phyloP scores from a whole-genome alignment of 768 basidiomycete species.

The Suillus hirtellus region DNA sequence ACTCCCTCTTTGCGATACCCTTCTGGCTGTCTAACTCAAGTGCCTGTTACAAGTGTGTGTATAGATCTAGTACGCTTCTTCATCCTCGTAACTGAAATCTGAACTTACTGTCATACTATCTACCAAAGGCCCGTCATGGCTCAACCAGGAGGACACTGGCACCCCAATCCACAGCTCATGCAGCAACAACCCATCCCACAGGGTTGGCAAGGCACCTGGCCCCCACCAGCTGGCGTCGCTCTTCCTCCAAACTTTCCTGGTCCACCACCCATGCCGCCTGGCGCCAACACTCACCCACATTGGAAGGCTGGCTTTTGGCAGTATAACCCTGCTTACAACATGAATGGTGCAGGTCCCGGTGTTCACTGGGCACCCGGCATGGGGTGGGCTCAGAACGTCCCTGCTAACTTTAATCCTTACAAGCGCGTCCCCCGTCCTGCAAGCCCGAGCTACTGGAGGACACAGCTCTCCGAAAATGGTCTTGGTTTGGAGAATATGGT shows the following conservation, averaged over 20 bases:
- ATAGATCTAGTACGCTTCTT: conserved; percentile 1
- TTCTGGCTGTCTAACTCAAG: background rate
- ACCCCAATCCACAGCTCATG: conserved; percentile 36
- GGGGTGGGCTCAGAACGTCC: conserved; percentile 25
- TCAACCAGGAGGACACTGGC: conserved; percentile 21
- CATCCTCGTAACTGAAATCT: background rate
- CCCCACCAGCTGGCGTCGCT: conserved; percentile 27
- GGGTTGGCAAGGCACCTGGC: conserved; percentile 42
- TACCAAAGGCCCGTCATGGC: background rate
- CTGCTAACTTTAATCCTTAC: conserved; percentile 54
- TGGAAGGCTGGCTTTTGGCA: conserved; percentile 59
- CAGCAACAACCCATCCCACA: conserved; percentile 23
- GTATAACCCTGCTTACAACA: conserved; percentile 42
- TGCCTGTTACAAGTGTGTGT: too few species aligned
- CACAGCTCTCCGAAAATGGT: conserved; percentile 58
- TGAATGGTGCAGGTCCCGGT: conserved; percentile 19
- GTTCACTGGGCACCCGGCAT: conserved; percentile 34
- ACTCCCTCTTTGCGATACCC: background rate
- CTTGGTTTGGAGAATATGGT: conserved; percentile 68
- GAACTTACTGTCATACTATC: background rate
- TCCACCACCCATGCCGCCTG: conserved; percentile 58
- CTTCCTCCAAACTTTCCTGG: conserved; percentile 39
- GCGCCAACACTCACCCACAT: conserved; percentile 41
- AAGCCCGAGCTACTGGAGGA: conserved; percentile 65
- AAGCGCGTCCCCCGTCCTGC: conserved; percentile 62